These are phyloP conservation scores for Melaleuca alternifolia DNA, from an alignment of 345 rosid genomes.

Conservation along the genomic window DNA sequence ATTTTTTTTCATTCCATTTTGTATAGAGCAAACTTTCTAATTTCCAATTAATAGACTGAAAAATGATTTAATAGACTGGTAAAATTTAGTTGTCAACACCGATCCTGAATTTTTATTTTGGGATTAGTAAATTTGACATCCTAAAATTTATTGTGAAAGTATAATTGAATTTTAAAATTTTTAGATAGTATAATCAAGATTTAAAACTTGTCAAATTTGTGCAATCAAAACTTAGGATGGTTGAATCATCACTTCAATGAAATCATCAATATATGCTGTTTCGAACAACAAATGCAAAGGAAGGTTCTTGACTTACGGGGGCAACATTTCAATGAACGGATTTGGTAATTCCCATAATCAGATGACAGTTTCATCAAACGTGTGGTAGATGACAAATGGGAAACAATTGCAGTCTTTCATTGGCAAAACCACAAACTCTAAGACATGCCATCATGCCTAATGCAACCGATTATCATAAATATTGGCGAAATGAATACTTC, in stretches of 20 bases:
- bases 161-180: no score
- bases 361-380: background rate
- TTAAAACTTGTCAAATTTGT: no score
- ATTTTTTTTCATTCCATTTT: no score
- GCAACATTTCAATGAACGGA: no score
- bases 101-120: fast-evolving
- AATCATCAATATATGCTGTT: background rate
- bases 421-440: background rate
- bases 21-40: no score
- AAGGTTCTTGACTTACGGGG: background rate
- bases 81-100: no score
- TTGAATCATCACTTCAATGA: no score
- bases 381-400: background rate
- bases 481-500: background rate
- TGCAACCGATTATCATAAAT: background rate
- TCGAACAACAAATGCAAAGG: background rate
- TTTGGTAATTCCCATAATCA: no score
- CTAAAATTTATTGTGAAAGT: no score
- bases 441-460: background rate
- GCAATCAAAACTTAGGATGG: background rate
- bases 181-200: no score
- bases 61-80: no score
- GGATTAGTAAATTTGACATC: fast-evolving
- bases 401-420: background rate
- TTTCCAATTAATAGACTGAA: no score